Percentiles rank a stretch among this genome's conserved stretches.
Evolutionary conservation across 345 rosid species (phyloP).

Genomic region (Raphanus raphanistrum): DNA sequence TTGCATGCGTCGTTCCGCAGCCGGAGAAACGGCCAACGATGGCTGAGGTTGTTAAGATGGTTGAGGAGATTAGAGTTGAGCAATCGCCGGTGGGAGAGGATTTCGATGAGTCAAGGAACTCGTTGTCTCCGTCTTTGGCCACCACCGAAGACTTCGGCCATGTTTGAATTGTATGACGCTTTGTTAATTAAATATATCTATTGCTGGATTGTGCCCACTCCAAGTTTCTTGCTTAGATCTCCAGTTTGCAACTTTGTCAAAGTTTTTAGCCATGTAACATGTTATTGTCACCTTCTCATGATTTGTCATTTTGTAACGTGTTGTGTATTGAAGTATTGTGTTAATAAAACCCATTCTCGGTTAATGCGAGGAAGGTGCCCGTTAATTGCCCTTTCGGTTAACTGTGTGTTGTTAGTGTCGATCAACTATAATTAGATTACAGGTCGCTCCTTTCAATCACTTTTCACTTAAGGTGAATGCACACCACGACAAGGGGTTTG

Average conservation of each 20-base stretch:
- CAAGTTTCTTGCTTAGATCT: slow-evolving; percentile 24
- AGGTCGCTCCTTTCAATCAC: neutral
- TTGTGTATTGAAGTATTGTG: neutral
- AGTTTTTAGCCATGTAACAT: slow-evolving; percentile 16
- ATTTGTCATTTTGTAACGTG: slow-evolving; percentile 16
- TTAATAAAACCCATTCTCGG: neutral
- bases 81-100: slow-evolving; percentile 94
- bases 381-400: neutral
- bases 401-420: too few species aligned
- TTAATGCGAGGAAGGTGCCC: neutral
- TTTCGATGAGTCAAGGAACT: slow-evolving; percentile 84
- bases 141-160: slow-evolving; percentile 74
- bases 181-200: slow-evolving; percentile 11
- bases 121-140: slow-evolving; percentile 83
- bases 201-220: neutral
- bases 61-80: slow-evolving; percentile 88
- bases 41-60: slow-evolving; percentile 83
- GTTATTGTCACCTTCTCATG: neutral
- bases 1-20: slow-evolving; percentile 72
- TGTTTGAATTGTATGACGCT: neutral
- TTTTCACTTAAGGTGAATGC: neutral
- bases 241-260: slow-evolving; percentile 5
- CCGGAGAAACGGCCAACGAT: slow-evolving; percentile 89
- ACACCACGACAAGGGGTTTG: neutral
- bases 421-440: too few species aligned